A percentile compares a stretch with the other conserved stretches of the same genome.
Conservation (phyloP, 345 rosid genomes). For the Bretschneidera sinensis region DNA sequence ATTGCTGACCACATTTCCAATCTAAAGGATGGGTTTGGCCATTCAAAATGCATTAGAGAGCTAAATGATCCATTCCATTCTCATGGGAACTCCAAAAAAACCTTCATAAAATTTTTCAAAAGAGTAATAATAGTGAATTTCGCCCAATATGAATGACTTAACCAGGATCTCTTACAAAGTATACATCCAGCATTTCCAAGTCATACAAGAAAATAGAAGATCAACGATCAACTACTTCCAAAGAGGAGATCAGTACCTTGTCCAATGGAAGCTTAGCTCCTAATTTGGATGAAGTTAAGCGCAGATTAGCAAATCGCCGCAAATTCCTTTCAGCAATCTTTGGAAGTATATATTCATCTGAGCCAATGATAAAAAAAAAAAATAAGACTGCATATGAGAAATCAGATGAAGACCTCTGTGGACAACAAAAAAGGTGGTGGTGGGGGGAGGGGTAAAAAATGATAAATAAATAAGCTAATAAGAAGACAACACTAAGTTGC, state of each 20-base stretch:
- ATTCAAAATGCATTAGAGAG: too few species aligned
- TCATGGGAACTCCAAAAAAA: too few species aligned
- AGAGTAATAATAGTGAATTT: too few species aligned
- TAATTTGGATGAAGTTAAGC: conserved; percentile 37
- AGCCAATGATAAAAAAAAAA: conserved; percentile 7
- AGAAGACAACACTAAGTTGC: background rate
- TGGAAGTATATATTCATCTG: conserved; percentile 90
- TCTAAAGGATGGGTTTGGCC: too few species aligned
- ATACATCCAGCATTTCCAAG: background rate
- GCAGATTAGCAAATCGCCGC: conserved; percentile 61
- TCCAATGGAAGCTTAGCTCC: conserved; percentile 46
- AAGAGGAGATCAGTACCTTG: conserved; percentile 32
- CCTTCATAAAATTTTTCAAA: too few species aligned
- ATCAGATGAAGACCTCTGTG: too few species aligned
- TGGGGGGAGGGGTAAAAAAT: background rate
- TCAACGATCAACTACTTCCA: background rate
- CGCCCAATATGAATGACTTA: too few species aligned
- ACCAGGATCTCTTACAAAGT: too few species aligned
- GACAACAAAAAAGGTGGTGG: background rate
- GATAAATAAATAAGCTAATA: background rate
- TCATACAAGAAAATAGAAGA: conserved; percentile 11
- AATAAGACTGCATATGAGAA: background rate
- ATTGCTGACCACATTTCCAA: too few species aligned
- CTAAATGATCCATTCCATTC: too few species aligned
- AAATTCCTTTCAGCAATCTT: conserved; percentile 88